phyloP scores from a whole-genome alignment of 1,139 yeast species.

The Arxiozyma slooffiae region DNA sequence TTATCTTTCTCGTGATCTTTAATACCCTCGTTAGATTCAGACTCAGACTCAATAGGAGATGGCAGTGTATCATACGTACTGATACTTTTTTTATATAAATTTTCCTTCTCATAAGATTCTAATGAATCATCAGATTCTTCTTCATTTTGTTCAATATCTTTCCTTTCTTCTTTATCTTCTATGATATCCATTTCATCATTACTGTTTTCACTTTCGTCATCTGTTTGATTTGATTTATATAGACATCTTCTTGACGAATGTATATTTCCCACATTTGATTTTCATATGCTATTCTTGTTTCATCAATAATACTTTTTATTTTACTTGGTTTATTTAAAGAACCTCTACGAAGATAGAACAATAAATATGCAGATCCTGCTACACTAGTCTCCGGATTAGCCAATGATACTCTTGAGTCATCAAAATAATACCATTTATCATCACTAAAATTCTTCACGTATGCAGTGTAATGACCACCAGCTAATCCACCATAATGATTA shows the following conservation, averaged over 20 bases:
- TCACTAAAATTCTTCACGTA: constrained; percentile 73
- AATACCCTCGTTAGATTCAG: background rate
- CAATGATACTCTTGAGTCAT: constrained; percentile 68
- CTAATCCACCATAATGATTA: constrained; percentile 91
- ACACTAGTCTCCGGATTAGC: constrained; percentile 54
- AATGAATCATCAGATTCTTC: constrained; percentile 4
- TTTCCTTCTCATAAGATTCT: constrained; percentile 4
- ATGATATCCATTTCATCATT: background rate
- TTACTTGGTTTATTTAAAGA: constrained; percentile 5
- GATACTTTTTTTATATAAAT: background rate
- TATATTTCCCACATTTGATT: constrained; percentile 14
- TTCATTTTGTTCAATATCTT: constrained; percentile 5
- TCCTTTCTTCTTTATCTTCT: background rate
- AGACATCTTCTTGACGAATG: constrained; percentile 16
- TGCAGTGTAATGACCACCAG: constrained; percentile 97
- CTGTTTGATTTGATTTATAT: constrained; percentile 23
- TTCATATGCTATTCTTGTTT: constrained; percentile 28
- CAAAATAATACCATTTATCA: constrained; percentile 77
- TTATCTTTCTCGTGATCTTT: background rate
- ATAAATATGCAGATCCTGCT: constrained; percentile 77
- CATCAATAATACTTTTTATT: constrained; percentile 25
- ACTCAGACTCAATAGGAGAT: background rate
- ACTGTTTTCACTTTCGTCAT: constrained; percentile 9
- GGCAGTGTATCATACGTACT: background rate
- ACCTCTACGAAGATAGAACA: constrained; percentile 63